phyloP scores from a whole-genome alignment of 192 early-diverging fungal species.

The Pilobolus umbonatus region DNA sequence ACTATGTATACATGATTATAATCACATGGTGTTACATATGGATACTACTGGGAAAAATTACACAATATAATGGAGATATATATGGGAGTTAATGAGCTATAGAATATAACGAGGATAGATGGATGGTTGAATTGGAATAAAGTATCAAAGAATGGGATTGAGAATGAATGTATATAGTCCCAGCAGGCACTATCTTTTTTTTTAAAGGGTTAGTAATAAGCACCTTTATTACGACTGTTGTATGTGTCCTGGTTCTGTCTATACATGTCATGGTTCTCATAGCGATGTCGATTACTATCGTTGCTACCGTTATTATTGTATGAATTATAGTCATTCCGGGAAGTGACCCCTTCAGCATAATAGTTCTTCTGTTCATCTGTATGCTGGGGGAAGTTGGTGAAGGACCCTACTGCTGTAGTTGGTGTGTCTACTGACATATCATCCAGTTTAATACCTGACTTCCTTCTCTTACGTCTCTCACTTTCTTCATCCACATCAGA shows the following conservation, averaged over 20 bases:
- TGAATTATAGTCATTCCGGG: not conserved
- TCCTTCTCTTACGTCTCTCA: slow-evolving; percentile 18
- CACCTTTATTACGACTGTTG: not conserved
- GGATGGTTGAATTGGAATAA: no score
- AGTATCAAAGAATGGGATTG: no score
- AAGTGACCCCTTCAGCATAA: not conserved
- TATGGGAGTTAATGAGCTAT: no score
- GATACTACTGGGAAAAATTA: no score
- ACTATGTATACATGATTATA: no score
- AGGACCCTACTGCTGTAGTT: not conserved
- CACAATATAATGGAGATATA: no score
- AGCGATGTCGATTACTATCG: not conserved
- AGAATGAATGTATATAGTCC: no score
- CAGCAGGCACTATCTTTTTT: no score
- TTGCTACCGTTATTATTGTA: not conserved
- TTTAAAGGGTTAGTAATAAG: no score
- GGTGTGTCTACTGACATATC: slow-evolving; percentile 20
- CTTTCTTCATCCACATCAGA: slow-evolving; percentile 10
- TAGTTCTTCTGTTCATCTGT: slow-evolving; percentile 10
- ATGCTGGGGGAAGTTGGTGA: not conserved
- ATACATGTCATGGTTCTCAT: slow-evolving; percentile 14
- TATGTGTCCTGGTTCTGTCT: slow-evolving; percentile 1
- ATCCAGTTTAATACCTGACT: slow-evolving; percentile 25
- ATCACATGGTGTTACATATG: no score
- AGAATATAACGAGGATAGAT: no score